phyloP scores from a whole-genome alignment of 345 rosid species.

The Salix viminalis region DNA sequence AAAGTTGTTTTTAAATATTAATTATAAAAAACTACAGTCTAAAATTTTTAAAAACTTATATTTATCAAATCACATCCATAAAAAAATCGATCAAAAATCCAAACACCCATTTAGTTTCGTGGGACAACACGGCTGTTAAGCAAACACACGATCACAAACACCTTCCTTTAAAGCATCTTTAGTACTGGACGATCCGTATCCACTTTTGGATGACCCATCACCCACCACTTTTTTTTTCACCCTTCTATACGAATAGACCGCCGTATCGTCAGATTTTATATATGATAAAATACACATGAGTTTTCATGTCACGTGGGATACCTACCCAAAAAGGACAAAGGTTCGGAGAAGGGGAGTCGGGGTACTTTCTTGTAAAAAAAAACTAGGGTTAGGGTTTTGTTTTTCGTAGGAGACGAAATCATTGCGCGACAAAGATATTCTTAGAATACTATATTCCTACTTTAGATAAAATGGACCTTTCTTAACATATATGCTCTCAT shows the following conservation, averaged over 20 bases:
- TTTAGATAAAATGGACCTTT: conserved; percentile 13
- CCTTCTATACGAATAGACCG: background rate
- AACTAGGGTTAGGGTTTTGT: conserved; percentile 32
- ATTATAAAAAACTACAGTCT: too few relatives aligned
- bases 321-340: conserved; percentile 22
- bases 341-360: background rate
- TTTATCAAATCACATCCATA: too few relatives aligned
- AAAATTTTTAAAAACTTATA: too few relatives aligned
- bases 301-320: conserved; percentile 34
- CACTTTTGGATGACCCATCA: conserved; percentile 31
- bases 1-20: too few relatives aligned
- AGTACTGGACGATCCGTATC: conserved; percentile 35
- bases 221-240: background rate
- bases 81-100: too few relatives aligned
- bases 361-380: conserved; percentile 4
- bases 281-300: conserved; percentile 34
- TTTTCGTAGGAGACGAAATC: conserved; percentile 22
- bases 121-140: conserved; percentile 30
- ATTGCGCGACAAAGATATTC: conserved; percentile 46
- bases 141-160: background rate
- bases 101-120: background rate
- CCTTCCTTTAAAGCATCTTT: conserved; percentile 35
- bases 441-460: conserved; percentile 13
- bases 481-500: conserved; percentile 23
- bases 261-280: background rate